Base-by-base conservation (phyloP, 441 rosid genomes). In the Populus trichocarpa region DNA sequence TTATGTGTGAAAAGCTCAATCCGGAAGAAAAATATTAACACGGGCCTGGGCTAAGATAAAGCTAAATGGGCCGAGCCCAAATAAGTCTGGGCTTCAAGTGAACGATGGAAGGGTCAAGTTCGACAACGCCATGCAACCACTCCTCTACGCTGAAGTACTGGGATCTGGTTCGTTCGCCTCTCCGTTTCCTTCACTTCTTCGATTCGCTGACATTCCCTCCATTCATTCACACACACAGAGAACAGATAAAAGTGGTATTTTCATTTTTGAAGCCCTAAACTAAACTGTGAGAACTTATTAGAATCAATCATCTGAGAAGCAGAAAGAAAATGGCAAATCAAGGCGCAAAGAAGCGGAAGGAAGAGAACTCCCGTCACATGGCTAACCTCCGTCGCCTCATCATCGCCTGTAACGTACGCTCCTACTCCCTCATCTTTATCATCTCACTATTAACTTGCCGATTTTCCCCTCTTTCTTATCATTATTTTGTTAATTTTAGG, bases 331-430 rank as follows among this genome's bases (percentile, higher is more conserved):
- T 92, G 93, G 96, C 93, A 64, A 91, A 91, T 88, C 96, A 95
- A 84, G 97, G 98, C 71, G 97, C 97, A 74, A 93, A 95, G 90
- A 91, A 93, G 89, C 92, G 94, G 0, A 93, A 86, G 87, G 97
- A 95, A 72, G 97, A 90, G 88, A 92, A 93, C 81, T 63, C 87
- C 40, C 92, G 93, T 79, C 97, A 89, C 85, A 95, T 93, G 90
- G 70, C 88, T 22, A 90, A 81, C 71, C 89, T 93, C 68, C 90
- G 85, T 66, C 85, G 81, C 66, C 77, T 93, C 81, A 89, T 95
- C 79, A 85, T 95, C 79, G 91, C 89, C 70, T 90, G 86, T 90
- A 93, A 93, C 78, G 97, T 93, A 88, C 4, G 71, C 22, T 14
- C 73, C 69, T 83, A 2, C 61, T 53, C 22, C n/a, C 14, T 77